Conservation (phyloP, 352 stramenopile genomes). For the Globisporangium okanoganense region DNA sequence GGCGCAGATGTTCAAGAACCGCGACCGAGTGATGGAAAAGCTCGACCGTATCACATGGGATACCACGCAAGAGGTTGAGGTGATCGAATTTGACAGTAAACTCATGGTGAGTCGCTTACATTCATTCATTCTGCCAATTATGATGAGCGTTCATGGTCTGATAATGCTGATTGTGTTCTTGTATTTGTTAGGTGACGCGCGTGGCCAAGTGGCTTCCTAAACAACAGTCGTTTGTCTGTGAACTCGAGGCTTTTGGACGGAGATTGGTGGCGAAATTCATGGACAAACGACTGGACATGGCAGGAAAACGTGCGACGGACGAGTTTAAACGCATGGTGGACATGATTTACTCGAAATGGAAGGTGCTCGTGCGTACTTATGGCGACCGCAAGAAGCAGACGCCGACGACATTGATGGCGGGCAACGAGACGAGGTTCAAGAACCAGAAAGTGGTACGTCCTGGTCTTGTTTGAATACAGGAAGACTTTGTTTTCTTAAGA, state of each 20-base stretch:
- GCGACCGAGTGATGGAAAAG: slow-evolving; percentile 26
- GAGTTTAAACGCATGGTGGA: slow-evolving; percentile 32
- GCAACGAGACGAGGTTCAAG: slow-evolving; percentile 57
- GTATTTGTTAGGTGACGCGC: slow-evolving; percentile 10
- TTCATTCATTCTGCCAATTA: too few species aligned
- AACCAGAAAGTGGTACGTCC: slow-evolving; percentile 20
- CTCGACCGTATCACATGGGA: slow-evolving; percentile 46
- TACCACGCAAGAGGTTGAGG: slow-evolving; percentile 16
- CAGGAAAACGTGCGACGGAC: slow-evolving; percentile 26
- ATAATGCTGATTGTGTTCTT: too few species aligned
- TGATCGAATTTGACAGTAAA: slow-evolving; percentile 18
- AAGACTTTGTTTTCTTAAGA: too few species aligned
- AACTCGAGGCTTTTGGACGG: slow-evolving; percentile 29
- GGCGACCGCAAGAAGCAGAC: slow-evolving; percentile 34
- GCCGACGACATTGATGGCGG: slow-evolving; percentile 59
- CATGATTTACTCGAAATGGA: slow-evolving; percentile 47
- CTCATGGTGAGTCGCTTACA: slow-evolving; percentile 24
- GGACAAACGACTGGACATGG: slow-evolving; percentile 29
- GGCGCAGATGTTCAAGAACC: slow-evolving; percentile 45
- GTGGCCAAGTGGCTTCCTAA: not conserved
- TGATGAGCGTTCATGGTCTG: too few species aligned
- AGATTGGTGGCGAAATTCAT: slow-evolving; percentile 26
- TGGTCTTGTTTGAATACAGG: too few species aligned
- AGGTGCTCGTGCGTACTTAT: slow-evolving; percentile 41
- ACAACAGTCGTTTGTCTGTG: slow-evolving; percentile 20